Conservation (phyloP, 169 alveolate genomes). For the Amoebophrya sp. region DNA sequence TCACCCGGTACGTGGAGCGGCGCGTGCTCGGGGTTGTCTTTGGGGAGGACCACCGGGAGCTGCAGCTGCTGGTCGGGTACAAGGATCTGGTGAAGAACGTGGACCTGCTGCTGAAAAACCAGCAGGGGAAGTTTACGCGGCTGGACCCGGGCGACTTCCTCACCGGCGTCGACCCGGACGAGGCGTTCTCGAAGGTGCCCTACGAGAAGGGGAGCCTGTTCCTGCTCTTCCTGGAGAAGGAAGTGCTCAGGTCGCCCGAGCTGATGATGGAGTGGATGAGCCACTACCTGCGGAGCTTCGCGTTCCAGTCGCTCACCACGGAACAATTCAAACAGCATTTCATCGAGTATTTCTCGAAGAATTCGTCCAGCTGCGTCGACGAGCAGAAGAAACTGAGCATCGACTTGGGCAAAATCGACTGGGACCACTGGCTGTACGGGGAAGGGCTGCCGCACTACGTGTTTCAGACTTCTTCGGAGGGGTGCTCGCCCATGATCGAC, state of each 20-base stretch:
- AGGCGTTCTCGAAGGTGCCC: conserved; percentile 54
- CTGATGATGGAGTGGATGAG: neutral
- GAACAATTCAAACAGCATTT: neutral
- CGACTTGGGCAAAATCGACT: neutral
- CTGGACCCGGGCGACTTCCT: conserved; percentile 50
- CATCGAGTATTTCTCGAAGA: conserved; percentile 1
- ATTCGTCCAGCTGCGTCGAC: too few species aligned
- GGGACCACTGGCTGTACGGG: conserved; percentile 28
- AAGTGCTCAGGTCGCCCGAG: neutral
- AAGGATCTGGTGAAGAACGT: conserved; percentile 22
- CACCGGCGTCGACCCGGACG: conserved; percentile 60
- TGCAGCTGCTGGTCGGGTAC: conserved; percentile 31
- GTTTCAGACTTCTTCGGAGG: neutral
- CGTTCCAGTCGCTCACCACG: neutral
- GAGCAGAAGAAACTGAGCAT: neutral
- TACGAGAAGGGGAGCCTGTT: conserved; percentile 53
- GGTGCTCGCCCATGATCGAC: conserved; percentile 8
- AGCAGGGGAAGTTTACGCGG: conserved; percentile 34
- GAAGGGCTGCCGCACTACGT: conserved; percentile 15
- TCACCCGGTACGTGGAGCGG: conserved; percentile 64
- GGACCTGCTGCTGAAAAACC: conserved; percentile 13
- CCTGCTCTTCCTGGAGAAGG: conserved; percentile 20
- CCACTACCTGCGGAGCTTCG: neutral
- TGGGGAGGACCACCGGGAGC: conserved; percentile 39
- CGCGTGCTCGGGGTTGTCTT: conserved; percentile 39